Base-by-base conservation (phyloP, 441 rosid species). In the Bocquillonia castaneifolia region DNA sequence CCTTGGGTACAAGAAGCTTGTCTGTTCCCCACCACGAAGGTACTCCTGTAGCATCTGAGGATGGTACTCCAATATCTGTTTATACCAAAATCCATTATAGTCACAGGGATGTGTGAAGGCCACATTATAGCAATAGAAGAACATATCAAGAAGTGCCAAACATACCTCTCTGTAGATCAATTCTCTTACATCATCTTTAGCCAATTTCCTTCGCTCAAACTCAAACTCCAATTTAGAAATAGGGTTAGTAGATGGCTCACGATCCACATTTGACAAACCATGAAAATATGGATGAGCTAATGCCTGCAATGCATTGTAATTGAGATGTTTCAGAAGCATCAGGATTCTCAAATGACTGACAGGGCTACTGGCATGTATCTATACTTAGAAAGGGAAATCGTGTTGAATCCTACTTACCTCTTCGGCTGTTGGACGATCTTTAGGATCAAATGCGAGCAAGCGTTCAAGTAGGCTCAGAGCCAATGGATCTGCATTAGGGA, bases 1-100 rank as follows among this genome's bases (percentile, higher is more conserved):
- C 99, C 99, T 96, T 58, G 98, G 99, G 74, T 89, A 96, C 98
- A 96, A 84, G 81, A 96, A 96, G 83, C 96, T 93, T 63, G 92
- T 88, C 72, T 89, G 98, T 17, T 93, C 98, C 66, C 97, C 97
- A 60, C 99, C 99, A 25, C 83, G 85, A 74, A 86, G 90, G 82
- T 91, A 87, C 72, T 93, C 99, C 74, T 96, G 88, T 66, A 96
- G 85, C 99, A 96, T 93, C 74, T 89, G 93, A 44, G 99, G 99
- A 87, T 96, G 99, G 76, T 96, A 96, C 74, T 96, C 99, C 71
- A 96, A 74, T 76, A 89, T 96, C 99, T 85, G 82, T 68, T 71
- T 59, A 72, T 52, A 69, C 66, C 69, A 68, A 14, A 55, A 51
- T 71, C 70, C n/a, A 40, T 63, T 31, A 69, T 32, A 63, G 58